phyloP scores from a whole-genome alignment of 352 stramenopile genomes.

The Globisporangium ultimum region DNA sequence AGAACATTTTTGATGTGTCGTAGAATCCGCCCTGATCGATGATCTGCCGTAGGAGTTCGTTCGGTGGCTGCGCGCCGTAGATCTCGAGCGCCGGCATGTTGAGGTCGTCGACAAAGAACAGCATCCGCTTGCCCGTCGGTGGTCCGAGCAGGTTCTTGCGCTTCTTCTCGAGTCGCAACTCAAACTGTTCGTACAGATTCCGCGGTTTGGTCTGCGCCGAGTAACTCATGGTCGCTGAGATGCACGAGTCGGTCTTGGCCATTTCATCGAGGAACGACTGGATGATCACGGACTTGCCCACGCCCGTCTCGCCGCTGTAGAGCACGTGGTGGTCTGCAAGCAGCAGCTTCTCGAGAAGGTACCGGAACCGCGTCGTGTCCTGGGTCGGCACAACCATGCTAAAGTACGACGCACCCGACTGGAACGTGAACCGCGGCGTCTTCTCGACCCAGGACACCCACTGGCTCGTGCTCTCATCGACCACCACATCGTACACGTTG shows the following conservation, averaged over 20 bases:
- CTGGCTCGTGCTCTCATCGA: constrained; percentile 70
- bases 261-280: constrained; percentile 89
- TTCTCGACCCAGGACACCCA: constrained; percentile 88
- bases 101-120: constrained; percentile 91
- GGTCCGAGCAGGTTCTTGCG: constrained; percentile 78
- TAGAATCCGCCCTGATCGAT: constrained; percentile 90
- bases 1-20: constrained; percentile 93
- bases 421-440: constrained; percentile 87
- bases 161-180: constrained; percentile 83
- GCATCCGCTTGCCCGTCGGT: constrained; percentile 72
- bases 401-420: constrained; percentile 89
- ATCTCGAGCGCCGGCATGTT: constrained; percentile 93
- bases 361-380: constrained; percentile 94
- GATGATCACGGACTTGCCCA: constrained; percentile 93
- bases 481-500: constrained; percentile 84
- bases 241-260: constrained; percentile 75
- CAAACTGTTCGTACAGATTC: constrained; percentile 84
- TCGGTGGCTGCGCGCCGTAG: constrained; percentile 91
- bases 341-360: constrained; percentile 88
- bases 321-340: constrained; percentile 82
- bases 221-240: constrained; percentile 87
- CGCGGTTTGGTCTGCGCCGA: constrained; percentile 85
- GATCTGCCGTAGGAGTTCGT: constrained; percentile 89
- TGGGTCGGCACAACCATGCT: constrained; percentile 93
- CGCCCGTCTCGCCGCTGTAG: constrained; percentile 89